phyloP scores from a whole-genome alignment of 2,329 filamentous ascomycete genomes.

The Xylariaceae sp. region DNA sequence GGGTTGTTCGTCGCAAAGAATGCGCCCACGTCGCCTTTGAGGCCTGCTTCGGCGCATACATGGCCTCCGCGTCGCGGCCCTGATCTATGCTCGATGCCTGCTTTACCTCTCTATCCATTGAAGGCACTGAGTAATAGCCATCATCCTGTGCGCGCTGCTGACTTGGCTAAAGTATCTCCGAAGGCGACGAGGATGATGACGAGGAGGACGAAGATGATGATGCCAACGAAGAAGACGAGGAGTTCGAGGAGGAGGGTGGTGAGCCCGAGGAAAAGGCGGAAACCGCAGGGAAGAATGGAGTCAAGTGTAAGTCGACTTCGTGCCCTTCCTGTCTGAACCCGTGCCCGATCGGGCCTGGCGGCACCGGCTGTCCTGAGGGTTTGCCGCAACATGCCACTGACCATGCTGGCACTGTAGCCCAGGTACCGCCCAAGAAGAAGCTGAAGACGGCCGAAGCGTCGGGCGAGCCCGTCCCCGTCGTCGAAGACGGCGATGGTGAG shows the following conservation, averaged over 20 bases:
- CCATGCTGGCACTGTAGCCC: too few relatives aligned
- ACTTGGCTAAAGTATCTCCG: constrained; percentile 20
- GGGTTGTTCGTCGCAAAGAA: constrained; percentile 11
- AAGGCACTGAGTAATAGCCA: too few relatives aligned
- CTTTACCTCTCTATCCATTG: too few relatives aligned
- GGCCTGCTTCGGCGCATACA: too few relatives aligned
- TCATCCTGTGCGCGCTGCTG: too few relatives aligned
- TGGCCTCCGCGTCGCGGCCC: too few relatives aligned
- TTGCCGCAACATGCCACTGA: too few relatives aligned
- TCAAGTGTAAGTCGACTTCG: constrained; percentile 25
- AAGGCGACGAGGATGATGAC: constrained; percentile 24
- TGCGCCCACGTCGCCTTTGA: constrained; percentile 13
- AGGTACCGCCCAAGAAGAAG: constrained; percentile 25
- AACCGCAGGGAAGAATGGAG: constrained; percentile 22
- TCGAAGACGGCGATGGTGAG: constrained; percentile 17
- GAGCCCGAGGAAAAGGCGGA: constrained; percentile 21
- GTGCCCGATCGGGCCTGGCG: too few relatives aligned
- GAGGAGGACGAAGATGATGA: constrained; percentile 25
- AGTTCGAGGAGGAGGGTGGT: constrained; percentile 22
- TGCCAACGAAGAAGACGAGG: constrained; percentile 24
- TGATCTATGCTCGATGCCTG: too few relatives aligned
- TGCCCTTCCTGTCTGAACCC: too few relatives aligned
- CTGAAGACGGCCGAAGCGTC: constrained; percentile 20
- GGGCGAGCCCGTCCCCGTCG: constrained; percentile 15
- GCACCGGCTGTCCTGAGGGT: too few relatives aligned